Conservation (phyloP, 768 basidiomycete genomes). For the Collybia sordida region DNA sequence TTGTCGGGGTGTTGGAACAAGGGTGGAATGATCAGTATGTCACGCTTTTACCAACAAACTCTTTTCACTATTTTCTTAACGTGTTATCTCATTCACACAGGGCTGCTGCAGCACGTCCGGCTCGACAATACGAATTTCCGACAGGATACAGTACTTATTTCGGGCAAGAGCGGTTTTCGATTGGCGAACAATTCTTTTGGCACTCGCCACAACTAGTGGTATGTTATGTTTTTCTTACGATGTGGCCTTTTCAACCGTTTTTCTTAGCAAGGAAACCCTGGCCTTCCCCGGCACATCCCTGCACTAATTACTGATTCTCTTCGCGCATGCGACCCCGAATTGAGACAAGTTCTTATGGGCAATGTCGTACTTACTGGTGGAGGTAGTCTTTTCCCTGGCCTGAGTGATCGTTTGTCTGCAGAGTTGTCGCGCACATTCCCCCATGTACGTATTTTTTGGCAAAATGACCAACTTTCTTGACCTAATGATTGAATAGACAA, state of each 20-base stretch:
- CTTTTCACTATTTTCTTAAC: not conserved
- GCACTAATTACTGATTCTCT: conserved; percentile 77
- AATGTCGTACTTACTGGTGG: conserved; percentile 98
- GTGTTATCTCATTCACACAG: conserved; percentile 31
- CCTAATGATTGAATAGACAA: conserved; percentile 48
- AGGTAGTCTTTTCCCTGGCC: conserved; percentile 82
- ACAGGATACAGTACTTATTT: conserved; percentile 89
- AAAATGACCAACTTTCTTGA: not conserved
- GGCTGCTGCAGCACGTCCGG: conserved; percentile 52
- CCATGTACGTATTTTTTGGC: conserved; percentile 46
- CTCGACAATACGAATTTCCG: conserved; percentile 89
- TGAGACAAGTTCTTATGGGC: conserved; percentile 85
- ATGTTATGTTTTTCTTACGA: conserved; percentile 17
- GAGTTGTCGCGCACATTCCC: conserved; percentile 78
- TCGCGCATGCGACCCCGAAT: conserved; percentile 85
- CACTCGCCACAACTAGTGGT: conserved; percentile 62
- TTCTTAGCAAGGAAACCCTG: conserved; percentile 53
- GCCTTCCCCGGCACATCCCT: conserved; percentile 74
- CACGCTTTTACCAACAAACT: not conserved
- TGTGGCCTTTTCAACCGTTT: not conserved
- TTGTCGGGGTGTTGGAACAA: conserved; percentile 81
- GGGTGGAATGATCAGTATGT: conserved; percentile 85
- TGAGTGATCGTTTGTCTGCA: conserved; percentile 76
- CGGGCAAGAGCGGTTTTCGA: conserved; percentile 74
- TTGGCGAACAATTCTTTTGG: conserved; percentile 89